Evolutionary conservation across 169 alveolate species (phyloP).

Genomic region (Fabrea salina): DNA sequence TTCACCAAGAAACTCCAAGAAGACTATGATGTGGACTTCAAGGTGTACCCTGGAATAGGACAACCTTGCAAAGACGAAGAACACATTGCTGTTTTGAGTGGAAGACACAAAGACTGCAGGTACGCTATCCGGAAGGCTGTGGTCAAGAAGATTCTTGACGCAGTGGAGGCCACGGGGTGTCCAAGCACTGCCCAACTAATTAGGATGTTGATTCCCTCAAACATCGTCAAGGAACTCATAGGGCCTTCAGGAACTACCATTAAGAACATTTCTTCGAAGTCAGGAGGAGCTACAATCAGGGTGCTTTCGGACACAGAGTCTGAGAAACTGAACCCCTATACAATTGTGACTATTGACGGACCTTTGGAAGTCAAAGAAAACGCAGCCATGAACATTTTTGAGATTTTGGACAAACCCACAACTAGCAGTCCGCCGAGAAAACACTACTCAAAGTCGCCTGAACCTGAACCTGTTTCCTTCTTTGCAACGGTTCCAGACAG

Average conservation of each 20-base stretch:
- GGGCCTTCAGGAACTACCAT: slow-evolving; percentile 18
- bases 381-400: slow-evolving; percentile 19
- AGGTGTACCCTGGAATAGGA: background rate
- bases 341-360: slow-evolving; percentile 17
- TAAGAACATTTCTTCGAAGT: slow-evolving; percentile 7
- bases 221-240: slow-evolving; percentile 2
- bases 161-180: background rate
- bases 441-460: background rate
- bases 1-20: background rate
- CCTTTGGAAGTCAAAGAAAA: background rate
- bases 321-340: background rate
- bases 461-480: no score
- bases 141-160: background rate
- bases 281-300: slow-evolving; percentile 2
- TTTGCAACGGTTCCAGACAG: background rate
- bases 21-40: slow-evolving; percentile 7
- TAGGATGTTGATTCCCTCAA: background rate
- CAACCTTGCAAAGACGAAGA: slow-evolving; percentile 21
- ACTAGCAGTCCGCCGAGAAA: background rate
- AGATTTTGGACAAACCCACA: slow-evolving; percentile 6
- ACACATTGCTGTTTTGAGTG: background rate
- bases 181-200: background rate
- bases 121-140: background rate
- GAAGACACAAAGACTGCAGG: no score
- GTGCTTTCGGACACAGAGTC: slow-evolving; percentile 11